Conservation (phyloP, 2,329 filamentous ascomycete species). For the Trichoderma harzianum region DNA sequence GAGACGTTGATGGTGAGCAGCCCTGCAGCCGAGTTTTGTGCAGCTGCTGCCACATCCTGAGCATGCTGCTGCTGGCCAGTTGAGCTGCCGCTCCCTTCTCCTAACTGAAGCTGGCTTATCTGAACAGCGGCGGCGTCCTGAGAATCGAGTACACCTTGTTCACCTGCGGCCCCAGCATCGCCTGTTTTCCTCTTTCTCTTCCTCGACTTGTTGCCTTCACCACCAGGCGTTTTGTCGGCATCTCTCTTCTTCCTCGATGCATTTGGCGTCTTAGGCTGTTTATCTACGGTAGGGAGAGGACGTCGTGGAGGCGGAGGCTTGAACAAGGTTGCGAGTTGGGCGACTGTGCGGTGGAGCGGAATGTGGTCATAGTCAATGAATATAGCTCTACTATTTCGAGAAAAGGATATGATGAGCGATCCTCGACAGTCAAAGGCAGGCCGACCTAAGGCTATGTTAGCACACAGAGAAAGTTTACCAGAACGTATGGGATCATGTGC, state of each 20-base stretch:
- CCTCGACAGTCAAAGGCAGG: constrained; percentile 60
- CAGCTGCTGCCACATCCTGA: constrained; percentile 5
- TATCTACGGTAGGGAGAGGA: constrained; percentile 28
- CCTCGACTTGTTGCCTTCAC: constrained; percentile 28
- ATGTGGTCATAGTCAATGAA: constrained; percentile 55
- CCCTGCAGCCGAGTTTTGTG: constrained; percentile 20
- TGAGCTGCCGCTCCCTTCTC: constrained; percentile 2
- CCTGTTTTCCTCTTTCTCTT: constrained; percentile 30
- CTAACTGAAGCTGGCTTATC: constrained; percentile 4
- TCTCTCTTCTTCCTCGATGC: constrained; percentile 30
- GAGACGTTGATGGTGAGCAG: constrained; percentile 32
- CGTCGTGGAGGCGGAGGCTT: constrained; percentile 41
- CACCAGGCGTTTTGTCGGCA: constrained; percentile 24
- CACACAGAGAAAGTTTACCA: neutral
- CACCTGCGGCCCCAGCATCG: neutral
- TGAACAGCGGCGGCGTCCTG: neutral
- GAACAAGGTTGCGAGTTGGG: constrained; percentile 46
- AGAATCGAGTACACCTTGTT: neutral
- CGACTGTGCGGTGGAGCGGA: constrained; percentile 54
- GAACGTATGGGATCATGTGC: constrained; percentile 18
- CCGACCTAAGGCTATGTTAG: constrained; percentile 38
- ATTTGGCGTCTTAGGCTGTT: constrained; percentile 26
- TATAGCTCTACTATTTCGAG: constrained; percentile 44
- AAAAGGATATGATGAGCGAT: constrained; percentile 48
- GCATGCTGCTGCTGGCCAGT: neutral